A percentile compares a stretch with the other conserved stretches of the same genome.
Conservation (phyloP, 2,329 filamentous ascomycete species). For the Cladophialophora exuberans region DNA sequence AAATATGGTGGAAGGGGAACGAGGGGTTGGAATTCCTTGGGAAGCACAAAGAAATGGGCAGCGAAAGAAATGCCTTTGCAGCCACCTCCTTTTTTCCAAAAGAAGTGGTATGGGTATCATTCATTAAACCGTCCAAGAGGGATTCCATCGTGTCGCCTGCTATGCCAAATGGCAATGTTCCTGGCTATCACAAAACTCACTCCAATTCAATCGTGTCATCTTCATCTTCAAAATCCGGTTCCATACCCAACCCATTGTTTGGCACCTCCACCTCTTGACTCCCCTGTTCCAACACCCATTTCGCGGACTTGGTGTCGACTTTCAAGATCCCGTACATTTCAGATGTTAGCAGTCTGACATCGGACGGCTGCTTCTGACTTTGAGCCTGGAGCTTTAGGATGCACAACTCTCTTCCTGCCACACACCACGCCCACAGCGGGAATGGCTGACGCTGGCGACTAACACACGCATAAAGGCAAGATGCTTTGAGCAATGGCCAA, state of each 20-base stretch:
- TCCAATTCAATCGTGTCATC: conserved; percentile 12
- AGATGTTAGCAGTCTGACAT: conserved; percentile 2
- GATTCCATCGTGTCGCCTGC: neutral
- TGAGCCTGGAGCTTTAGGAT: conserved; percentile 38
- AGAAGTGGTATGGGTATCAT: conserved; percentile 10
- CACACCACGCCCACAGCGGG: conserved; percentile 22
- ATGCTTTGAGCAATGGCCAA: conserved; percentile 43
- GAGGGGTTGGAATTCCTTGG: neutral
- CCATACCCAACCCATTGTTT: conserved; percentile 1
- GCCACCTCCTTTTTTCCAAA: too few relatives aligned
- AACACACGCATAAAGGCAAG: conserved; percentile 38
- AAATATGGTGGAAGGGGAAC: neutral
- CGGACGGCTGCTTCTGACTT: conserved; percentile 1
- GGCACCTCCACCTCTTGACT: neutral
- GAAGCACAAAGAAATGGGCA: neutral
- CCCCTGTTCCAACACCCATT: conserved; percentile 7
- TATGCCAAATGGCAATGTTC: neutral
- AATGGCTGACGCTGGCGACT: conserved; percentile 1
- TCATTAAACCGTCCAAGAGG: neutral
- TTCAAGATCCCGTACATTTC: conserved; percentile 21
- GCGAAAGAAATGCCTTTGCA: neutral
- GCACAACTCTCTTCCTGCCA: conserved; percentile 34
- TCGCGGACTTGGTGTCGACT: conserved; percentile 24
- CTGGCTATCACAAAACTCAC: conserved; percentile 4
- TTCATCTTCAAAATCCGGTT: conserved; percentile 17